A percentile compares a stretch with the other conserved stretches of the same genome.
Evolutionary conservation across 305 asterid species (phyloP).

Genomic region (Plantago lanceolata): DNA sequence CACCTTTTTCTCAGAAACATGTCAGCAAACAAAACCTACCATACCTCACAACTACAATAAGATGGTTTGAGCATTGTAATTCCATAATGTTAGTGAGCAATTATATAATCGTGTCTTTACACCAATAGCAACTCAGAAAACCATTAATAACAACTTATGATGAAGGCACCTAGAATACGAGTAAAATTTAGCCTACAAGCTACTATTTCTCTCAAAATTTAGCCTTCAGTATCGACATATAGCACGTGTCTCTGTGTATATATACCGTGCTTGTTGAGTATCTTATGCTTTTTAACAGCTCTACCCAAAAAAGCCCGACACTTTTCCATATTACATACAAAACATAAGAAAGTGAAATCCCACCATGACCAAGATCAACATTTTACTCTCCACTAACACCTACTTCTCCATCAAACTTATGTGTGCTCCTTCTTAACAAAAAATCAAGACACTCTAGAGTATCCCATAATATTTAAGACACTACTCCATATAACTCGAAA

Average conservation of each 20-base stretch:
- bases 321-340: not conserved
- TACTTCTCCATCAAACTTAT: conserved; percentile 2
- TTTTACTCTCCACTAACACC: not conserved
- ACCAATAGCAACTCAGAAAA: not conserved
- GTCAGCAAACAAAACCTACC: not conserved
- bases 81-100: not conserved
- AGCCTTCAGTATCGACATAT: not conserved
- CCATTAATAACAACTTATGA: not conserved
- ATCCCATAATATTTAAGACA: no score
- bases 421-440: not conserved
- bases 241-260: no score
- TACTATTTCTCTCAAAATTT: not conserved
- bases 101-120: not conserved
- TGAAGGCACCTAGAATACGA: not conserved
- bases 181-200: not conserved
- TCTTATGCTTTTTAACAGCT: no score
- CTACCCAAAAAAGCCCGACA: no score
- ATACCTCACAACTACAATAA: not conserved
- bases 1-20: not conserved
- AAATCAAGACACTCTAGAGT: not conserved
- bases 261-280: no score
- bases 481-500: no score
- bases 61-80: not conserved
- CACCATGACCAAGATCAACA: not conserved
- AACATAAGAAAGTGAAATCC: not conserved